Evolutionary conservation across 169 alveolate species (phyloP).

Genomic region (Plasmodium relictum): DNA sequence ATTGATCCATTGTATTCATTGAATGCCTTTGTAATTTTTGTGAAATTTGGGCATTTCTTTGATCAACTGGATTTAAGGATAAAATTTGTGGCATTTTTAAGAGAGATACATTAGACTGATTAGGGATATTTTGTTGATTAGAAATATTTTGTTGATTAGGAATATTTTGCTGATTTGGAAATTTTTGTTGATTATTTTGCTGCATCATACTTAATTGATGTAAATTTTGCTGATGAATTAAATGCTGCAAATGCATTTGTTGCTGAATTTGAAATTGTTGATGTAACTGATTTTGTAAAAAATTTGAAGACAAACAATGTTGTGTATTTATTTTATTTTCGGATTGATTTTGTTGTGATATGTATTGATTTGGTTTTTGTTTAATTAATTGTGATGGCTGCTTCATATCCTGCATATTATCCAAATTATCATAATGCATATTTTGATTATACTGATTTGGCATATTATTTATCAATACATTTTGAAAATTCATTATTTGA

Average conservation of each 20-base stretch:
- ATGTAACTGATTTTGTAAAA: conserved; percentile 53
- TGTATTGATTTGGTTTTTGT: conserved; percentile 32
- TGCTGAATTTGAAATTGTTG: conserved; percentile 62
- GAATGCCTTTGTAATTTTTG: conserved; percentile 44
- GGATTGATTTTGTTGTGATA: not conserved
- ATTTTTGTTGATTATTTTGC: conserved; percentile 15
- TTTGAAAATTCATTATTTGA: conserved; percentile 51
- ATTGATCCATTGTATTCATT: conserved; percentile 12
- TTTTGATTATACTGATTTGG: conserved; percentile 14
- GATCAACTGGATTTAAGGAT: conserved; percentile 41
- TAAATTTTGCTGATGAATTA: conserved; percentile 45
- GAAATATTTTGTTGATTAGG: too few relatives aligned
- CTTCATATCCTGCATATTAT: conserved; percentile 56
- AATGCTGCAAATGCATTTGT: conserved; percentile 66
- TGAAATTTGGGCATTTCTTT: conserved; percentile 36
- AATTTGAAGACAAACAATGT: conserved; percentile 23
- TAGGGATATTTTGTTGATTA: too few relatives aligned
- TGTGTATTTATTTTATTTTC: conserved; percentile 27
- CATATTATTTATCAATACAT: conserved; percentile 22
- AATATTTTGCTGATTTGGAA: conserved; percentile 22
- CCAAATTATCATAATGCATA: conserved; percentile 22
- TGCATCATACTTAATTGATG: conserved; percentile 36
- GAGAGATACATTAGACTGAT: conserved; percentile 50
- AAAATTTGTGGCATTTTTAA: conserved; percentile 50
- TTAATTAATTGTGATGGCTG: conserved; percentile 38